Evolutionary conservation across 352 stramenopile species (phyloP).

Genomic region (Phytophthora multivora): DNA sequence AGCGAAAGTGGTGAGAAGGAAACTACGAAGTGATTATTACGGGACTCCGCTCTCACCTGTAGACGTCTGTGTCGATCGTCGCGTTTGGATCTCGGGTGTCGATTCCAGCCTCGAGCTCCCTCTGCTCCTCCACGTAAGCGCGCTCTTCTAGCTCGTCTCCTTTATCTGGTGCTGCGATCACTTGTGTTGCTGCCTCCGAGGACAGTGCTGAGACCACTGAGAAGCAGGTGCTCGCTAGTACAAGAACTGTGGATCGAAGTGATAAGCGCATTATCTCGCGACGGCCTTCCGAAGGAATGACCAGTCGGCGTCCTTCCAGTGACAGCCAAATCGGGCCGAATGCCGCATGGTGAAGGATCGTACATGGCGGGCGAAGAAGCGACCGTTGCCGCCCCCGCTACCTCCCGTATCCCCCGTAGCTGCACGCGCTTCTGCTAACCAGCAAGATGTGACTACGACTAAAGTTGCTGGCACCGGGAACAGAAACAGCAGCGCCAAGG

Average conservation of each 20-base stretch:
- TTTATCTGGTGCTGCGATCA: slow-evolving; percentile 76
- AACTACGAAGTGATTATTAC: neutral
- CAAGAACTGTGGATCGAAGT: neutral
- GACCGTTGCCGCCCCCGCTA: slow-evolving; percentile 12
- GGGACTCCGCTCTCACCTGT: slow-evolving; percentile 41
- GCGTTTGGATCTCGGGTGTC: slow-evolving; percentile 40
- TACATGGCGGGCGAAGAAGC: slow-evolving; percentile 30
- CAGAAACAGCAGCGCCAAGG: slow-evolving; percentile 24
- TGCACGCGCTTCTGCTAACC: slow-evolving; percentile 23
- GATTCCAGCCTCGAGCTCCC: slow-evolving; percentile 44
- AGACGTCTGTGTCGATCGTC: slow-evolving; percentile 71
- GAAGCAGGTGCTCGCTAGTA: neutral
- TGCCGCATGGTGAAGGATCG: slow-evolving; percentile 33
- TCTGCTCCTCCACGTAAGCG: slow-evolving; percentile 52
- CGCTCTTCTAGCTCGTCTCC: slow-evolving; percentile 67
- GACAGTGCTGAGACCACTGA: slow-evolving; percentile 2
- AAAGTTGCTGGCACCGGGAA: slow-evolving; percentile 3
- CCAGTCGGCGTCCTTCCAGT: slow-evolving; percentile 22
- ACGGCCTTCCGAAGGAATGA: neutral
- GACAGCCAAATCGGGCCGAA: slow-evolving; percentile 10
- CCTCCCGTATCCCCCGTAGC: slow-evolving; percentile 10
- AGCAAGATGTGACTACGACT: slow-evolving; percentile 9
- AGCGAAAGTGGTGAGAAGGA: neutral
- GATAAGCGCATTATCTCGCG: no score
- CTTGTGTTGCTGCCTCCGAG: slow-evolving; percentile 30